Evolutionary conservation across 257 asterid genomes (phyloP).

Genomic region (Gentiana straminea): DNA sequence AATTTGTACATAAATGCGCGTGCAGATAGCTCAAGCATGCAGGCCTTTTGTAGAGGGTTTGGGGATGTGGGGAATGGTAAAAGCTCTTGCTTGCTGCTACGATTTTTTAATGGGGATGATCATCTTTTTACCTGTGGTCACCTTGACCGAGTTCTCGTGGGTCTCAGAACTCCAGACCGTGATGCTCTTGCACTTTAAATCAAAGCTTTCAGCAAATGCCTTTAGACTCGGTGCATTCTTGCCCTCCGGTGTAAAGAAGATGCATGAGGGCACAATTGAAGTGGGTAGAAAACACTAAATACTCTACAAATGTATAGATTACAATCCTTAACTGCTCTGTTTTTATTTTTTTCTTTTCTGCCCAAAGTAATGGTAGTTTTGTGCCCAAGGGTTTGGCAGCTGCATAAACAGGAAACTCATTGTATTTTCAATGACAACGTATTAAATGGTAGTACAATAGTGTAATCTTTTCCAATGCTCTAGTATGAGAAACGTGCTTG

Average conservation of each 20-base stretch:
- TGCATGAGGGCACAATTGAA: conserved; percentile 36
- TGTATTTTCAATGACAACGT: no score
- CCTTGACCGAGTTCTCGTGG: conserved; percentile 89
- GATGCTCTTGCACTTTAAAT: conserved; percentile 52
- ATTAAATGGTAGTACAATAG: no score
- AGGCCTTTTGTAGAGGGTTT: conserved; percentile 49
- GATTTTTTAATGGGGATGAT: conserved; percentile 69
- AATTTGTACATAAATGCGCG: no score
- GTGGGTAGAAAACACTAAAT: no score
- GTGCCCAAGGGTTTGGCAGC: no score
- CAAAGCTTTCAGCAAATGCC: conserved; percentile 97
- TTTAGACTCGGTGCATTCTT: conserved; percentile 73
- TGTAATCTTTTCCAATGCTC: no score
- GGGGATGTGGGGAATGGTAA: conserved; percentile 86
- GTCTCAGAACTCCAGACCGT: conserved; percentile 81
- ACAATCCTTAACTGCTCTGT: no score
- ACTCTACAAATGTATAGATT: no score
- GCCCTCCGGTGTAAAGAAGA: conserved; percentile 74
- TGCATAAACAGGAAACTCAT: no score
- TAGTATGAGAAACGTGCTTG: no score
- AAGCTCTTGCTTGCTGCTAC: conserved; percentile 79
- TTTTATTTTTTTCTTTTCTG: no score
- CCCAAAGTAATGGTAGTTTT: no score
- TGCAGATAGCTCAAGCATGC: conserved; percentile 82
- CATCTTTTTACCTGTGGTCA: conserved; percentile 58